A percentile compares a stretch with the other conserved stretches of the same genome.
phyloP scores from a whole-genome alignment of 2,329 filamentous ascomycete genomes.

The Alternaria arbusti region DNA sequence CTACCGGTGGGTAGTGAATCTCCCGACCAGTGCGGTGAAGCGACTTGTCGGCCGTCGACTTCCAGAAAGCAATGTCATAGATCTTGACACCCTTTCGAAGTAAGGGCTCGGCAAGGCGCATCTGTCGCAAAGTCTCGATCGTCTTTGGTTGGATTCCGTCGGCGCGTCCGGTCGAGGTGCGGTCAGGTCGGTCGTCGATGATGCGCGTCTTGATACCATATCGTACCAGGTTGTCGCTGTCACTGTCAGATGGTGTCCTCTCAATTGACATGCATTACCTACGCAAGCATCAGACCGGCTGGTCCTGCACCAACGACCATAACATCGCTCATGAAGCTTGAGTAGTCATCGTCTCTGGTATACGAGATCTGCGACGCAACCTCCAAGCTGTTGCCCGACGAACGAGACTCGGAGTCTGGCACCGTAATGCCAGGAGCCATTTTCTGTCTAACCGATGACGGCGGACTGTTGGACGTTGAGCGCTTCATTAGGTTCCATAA shows the following conservation, averaged over 20 bases:
- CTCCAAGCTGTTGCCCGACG: conserved; percentile 31
- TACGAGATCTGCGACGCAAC: conserved; percentile 24
- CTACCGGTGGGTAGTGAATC: conserved; percentile 66
- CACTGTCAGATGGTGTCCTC: conserved; percentile 6
- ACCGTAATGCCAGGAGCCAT: conserved; percentile 42
- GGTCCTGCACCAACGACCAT: conserved; percentile 53
- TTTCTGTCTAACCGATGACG: conserved; percentile 38
- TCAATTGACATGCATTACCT: conserved; percentile 16
- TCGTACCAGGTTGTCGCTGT: conserved; percentile 63
- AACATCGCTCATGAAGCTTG: conserved; percentile 47
- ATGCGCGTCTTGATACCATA: conserved; percentile 71
- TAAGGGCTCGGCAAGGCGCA: conserved; percentile 73
- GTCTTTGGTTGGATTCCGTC: conserved; percentile 80
- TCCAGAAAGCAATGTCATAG: conserved; percentile 77
- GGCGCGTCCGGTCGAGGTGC: conserved; percentile 71
- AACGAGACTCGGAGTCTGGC: conserved; percentile 31
- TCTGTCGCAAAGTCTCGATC: conserved; percentile 77
- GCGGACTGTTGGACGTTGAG: conserved; percentile 30
- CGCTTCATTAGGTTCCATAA: conserved; percentile 47
- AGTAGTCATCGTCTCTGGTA: conserved; percentile 32
- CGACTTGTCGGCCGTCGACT: conserved; percentile 45
- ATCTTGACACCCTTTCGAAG: conserved; percentile 72
- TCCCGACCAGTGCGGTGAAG: conserved; percentile 69
- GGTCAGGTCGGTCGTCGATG: conserved; percentile 71
- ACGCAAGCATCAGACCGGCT: conserved; percentile 53